A percentile compares a stretch with the other conserved stretches of the same genome.
phyloP scores from a whole-genome alignment of 371 early-diverging fungal species.

The Cokeromyces recurvatus region DNA sequence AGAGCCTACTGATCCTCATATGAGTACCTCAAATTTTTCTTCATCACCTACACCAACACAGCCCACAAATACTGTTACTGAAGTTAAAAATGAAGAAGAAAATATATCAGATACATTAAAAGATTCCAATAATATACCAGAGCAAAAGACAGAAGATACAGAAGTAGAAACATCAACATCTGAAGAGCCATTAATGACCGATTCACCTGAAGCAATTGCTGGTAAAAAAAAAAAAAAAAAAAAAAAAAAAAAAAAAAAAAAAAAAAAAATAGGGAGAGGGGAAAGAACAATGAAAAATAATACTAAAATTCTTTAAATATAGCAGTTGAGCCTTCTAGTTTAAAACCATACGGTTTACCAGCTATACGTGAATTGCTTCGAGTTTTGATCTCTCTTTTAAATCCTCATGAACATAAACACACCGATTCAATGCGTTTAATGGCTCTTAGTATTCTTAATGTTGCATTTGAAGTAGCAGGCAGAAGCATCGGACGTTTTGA shows the following conservation, averaged over 20 bases:
- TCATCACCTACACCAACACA: conserved; percentile 18
- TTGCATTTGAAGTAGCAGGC: conserved; percentile 85
- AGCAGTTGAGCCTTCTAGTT: conserved; percentile 8
- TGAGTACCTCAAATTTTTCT: conserved; percentile 35
- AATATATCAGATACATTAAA: neutral
- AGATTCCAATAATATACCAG: neutral
- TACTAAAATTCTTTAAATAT: no score
- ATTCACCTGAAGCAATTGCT: neutral
- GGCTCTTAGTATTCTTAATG: conserved; percentile 75
- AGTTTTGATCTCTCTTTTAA: conserved; percentile 84
- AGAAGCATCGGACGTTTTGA: conserved; percentile 69
- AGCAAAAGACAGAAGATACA: conserved; percentile 8
- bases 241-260: no score
- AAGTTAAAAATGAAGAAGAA: neutral
- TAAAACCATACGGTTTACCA: conserved; percentile 73
- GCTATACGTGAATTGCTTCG: conserved; percentile 86
- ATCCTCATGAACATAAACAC: conserved; percentile 87
- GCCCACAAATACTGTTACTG: neutral
- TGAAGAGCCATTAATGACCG: neutral
- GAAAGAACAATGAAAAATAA: no score
- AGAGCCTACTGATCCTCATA: conserved; percentile 27
- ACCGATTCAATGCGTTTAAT: conserved; percentile 91
- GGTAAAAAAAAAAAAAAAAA: conserved; percentile 1
- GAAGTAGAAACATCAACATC: neutral
- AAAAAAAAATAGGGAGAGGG: no score